These are phyloP conservation scores for Fusarium sp. DNA, from an alignment of 2,329 filamentous ascomycete species.

Conservation along the genomic window DNA sequence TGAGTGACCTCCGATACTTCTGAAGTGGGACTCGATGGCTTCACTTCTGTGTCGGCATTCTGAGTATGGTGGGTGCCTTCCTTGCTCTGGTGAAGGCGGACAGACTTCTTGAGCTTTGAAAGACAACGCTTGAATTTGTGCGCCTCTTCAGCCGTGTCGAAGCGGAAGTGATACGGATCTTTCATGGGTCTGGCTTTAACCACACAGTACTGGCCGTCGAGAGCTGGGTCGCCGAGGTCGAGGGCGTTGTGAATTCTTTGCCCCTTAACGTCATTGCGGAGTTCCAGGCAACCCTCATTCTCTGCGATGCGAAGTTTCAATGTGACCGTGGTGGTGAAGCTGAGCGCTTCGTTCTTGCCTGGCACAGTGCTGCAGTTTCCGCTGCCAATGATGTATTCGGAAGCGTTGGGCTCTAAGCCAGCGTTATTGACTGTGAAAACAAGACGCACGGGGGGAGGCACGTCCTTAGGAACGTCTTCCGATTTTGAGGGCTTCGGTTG, in stretches of 20 bases:
- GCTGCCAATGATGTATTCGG: constrained; percentile 35
- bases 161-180: constrained; percentile 36
- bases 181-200: constrained; percentile 22
- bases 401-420: not conserved
- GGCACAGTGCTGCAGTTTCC: constrained; percentile 40
- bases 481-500: too few relatives aligned
- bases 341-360: constrained; percentile 11
- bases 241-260: constrained; percentile 40
- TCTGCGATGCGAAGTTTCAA: constrained; percentile 36
- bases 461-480: not conserved
- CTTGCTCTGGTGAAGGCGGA: constrained; percentile 1
- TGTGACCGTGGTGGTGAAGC: constrained; percentile 27
- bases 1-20: not conserved
- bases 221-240: constrained; percentile 36
- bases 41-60: not conserved
- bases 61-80: not conserved
- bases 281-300: constrained; percentile 37
- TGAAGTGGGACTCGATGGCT: not conserved
- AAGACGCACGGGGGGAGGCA: not conserved
- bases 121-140: constrained; percentile 33
- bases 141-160: constrained; percentile 32
- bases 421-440: not conserved
- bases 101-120: constrained; percentile 19
- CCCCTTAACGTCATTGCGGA: constrained; percentile 32
- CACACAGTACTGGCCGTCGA: constrained; percentile 45